Conservation (phyloP, 2,329 filamentous ascomycete species). For the Exophiala calicioides region DNA sequence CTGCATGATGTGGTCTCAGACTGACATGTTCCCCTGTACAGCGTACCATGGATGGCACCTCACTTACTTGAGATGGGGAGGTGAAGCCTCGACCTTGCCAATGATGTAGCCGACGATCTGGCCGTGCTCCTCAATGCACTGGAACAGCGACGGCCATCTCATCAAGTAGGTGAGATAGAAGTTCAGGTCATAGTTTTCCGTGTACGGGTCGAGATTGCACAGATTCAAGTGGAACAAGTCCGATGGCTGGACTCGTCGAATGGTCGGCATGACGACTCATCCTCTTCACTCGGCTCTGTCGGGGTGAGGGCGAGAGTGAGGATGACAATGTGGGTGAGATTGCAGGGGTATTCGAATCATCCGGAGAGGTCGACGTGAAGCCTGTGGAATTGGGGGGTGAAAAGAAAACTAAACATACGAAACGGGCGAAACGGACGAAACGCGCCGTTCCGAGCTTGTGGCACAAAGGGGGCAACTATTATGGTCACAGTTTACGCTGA, state of each 20-base stretch:
- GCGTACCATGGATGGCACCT: neutral
- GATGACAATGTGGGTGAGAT: neutral
- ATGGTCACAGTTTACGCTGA: too few relatives aligned
- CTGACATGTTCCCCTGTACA: neutral
- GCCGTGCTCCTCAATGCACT: slow-evolving; percentile 85
- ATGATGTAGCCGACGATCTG: slow-evolving; percentile 96
- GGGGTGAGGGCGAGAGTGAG: neutral
- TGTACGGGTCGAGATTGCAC: slow-evolving; percentile 92
- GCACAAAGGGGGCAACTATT: slow-evolving; percentile 8
- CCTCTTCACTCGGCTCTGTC: neutral
- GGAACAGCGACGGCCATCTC: slow-evolving; percentile 93
- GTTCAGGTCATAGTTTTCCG: slow-evolving; percentile 94
- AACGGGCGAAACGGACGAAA: slow-evolving; percentile 13
- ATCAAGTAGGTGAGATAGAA: slow-evolving; percentile 97
- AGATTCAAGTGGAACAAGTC: slow-evolving; percentile 89
- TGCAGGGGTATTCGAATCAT: too few relatives aligned
- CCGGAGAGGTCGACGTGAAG: too few relatives aligned
- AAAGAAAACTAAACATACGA: too few relatives aligned
- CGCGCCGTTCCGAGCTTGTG: slow-evolving; percentile 23
- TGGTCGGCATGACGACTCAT: slow-evolving; percentile 68
- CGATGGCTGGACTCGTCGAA: slow-evolving; percentile 78
- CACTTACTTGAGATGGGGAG: slow-evolving; percentile 68
- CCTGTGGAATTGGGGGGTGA: too few relatives aligned
- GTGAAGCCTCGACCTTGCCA: slow-evolving; percentile 75
- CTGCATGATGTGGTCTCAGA: slow-evolving; percentile 15